phyloP scores from a whole-genome alignment of 441 rosid species.

The Gossypium davidsonii region DNA sequence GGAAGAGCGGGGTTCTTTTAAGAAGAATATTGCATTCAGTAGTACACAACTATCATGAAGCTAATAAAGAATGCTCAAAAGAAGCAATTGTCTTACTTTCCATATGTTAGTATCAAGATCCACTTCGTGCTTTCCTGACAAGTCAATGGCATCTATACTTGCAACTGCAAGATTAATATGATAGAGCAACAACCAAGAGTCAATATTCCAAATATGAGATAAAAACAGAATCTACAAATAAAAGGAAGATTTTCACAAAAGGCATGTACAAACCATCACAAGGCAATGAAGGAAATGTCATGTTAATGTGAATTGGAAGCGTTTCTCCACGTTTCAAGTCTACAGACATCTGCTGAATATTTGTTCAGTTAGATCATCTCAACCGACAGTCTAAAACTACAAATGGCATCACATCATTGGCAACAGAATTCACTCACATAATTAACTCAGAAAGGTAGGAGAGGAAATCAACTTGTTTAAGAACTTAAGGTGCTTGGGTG shows the following conservation, averaged over 20 bases:
- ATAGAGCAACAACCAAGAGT: not conserved
- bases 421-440: not conserved
- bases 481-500: not conserved
- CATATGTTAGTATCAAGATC: constrained; percentile 98
- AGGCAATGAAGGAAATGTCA: constrained; percentile 94
- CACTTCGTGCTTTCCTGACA: constrained; percentile 99
- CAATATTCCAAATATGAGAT: constrained; percentile 2
- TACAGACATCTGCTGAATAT: constrained; percentile 75
- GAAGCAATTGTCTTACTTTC: constrained; percentile 54
- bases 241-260: constrained; percentile 6
- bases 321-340: constrained; percentile 98
- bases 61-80: not conserved
- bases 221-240: not conserved
- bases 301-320: constrained; percentile 91
- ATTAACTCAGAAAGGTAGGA: not conserved
- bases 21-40: not conserved
- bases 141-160: constrained; percentile 96
- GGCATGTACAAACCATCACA: constrained; percentile 71
- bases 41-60: not conserved
- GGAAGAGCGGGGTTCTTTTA: not conserved
- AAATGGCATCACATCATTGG: not conserved
- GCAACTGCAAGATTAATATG: constrained; percentile 43
- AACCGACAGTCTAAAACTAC: not conserved
- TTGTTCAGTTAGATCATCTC: constrained; percentile 13
- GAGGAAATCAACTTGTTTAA: not conserved